Conservation (phyloP, 495 filamentous ascomycete species). For the Cercophora newfieldiana region DNA sequence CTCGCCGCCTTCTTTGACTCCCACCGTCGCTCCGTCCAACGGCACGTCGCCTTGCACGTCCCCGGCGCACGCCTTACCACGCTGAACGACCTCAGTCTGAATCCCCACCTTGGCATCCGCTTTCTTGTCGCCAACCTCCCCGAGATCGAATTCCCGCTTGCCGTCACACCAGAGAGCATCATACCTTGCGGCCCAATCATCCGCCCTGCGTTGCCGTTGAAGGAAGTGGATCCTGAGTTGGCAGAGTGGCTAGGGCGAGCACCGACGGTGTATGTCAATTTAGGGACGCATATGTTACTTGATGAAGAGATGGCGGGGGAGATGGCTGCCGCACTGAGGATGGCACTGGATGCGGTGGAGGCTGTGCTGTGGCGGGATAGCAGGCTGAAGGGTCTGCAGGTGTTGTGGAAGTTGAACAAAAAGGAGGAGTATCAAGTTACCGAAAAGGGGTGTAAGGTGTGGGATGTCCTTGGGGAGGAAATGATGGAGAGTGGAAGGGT, state of each 20-base stretch:
- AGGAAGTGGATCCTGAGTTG: constrained; percentile 34
- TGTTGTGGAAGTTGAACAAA: constrained; percentile 46
- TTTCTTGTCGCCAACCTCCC: constrained; percentile 31
- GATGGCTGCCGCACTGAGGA: constrained; percentile 38
- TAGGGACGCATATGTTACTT: constrained; percentile 37
- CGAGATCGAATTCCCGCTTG: constrained; percentile 35
- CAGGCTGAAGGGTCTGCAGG: constrained; percentile 32
- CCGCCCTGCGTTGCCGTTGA: constrained; percentile 36
- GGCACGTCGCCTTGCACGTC: constrained; percentile 7
- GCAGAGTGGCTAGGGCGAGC: constrained; percentile 35
- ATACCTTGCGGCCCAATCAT: constrained; percentile 54
- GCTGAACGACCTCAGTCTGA: constrained; percentile 25
- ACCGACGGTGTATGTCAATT: constrained; percentile 43
- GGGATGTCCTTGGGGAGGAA: constrained; percentile 20
- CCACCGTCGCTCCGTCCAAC: constrained; percentile 19
- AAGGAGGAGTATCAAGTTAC: constrained; percentile 14
- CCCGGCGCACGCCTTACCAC: constrained; percentile 23
- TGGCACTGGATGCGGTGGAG: constrained; percentile 27
- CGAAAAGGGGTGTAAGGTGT: constrained; percentile 13
- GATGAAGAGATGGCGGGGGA: constrained; percentile 24
- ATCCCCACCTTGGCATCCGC: constrained; percentile 12
- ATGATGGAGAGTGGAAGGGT: constrained; percentile 32
- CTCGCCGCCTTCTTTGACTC: constrained; percentile 19
- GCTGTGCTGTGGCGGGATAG: constrained; percentile 15
- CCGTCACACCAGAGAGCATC: constrained; percentile 43